Percentiles rank a stretch among this genome's conserved stretches.
Evolutionary conservation across 768 basidiomycete species (phyloP).

Genomic region (Galerina marginata): DNA sequence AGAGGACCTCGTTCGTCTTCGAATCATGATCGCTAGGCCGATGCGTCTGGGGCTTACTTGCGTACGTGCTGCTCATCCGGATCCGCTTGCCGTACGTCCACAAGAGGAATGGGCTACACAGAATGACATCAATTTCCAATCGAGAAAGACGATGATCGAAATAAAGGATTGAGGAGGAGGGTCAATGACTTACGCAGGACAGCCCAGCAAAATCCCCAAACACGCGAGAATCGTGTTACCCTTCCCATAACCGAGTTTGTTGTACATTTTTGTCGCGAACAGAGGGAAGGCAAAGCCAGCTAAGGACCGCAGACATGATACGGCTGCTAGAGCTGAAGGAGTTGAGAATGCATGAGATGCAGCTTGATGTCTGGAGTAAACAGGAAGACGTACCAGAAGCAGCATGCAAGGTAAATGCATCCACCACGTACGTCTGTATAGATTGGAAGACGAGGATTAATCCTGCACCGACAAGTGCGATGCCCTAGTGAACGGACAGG

Average conservation of each 20-base stretch:
- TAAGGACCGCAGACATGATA: slow-evolving; percentile 63
- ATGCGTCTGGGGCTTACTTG: slow-evolving; percentile 26
- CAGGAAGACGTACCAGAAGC: slow-evolving; percentile 56
- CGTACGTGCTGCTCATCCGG: slow-evolving; percentile 50
- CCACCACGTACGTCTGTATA: slow-evolving; percentile 72
- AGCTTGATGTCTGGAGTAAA: background rate
- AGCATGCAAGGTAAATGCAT: slow-evolving; percentile 68
- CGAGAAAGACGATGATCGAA: background rate
- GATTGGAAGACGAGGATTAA: slow-evolving; percentile 65
- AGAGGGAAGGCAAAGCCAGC: slow-evolving; percentile 80
- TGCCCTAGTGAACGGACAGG: slow-evolving; percentile 46
- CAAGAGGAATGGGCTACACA: slow-evolving; percentile 39
- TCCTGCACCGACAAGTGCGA: slow-evolving; percentile 59
- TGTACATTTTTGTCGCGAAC: slow-evolving; percentile 78
- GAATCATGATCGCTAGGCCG: too few species aligned
- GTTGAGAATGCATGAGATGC: background rate
- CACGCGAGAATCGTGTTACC: slow-evolving; percentile 70
- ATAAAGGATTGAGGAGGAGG: background rate
- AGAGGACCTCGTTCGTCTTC: too few species aligned
- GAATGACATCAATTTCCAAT: background rate
- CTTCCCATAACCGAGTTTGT: slow-evolving; percentile 69
- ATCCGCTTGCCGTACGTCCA: slow-evolving; percentile 47
- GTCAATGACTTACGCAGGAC: slow-evolving; percentile 52
- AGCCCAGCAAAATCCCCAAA: slow-evolving; percentile 61
- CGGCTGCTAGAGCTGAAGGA: slow-evolving; percentile 63